Evolutionary conservation across 139 green algal genomes (phyloP), one percentile per base, ranked within the genome.

Genomic region (Chlamydomonas eustigma): DNA sequence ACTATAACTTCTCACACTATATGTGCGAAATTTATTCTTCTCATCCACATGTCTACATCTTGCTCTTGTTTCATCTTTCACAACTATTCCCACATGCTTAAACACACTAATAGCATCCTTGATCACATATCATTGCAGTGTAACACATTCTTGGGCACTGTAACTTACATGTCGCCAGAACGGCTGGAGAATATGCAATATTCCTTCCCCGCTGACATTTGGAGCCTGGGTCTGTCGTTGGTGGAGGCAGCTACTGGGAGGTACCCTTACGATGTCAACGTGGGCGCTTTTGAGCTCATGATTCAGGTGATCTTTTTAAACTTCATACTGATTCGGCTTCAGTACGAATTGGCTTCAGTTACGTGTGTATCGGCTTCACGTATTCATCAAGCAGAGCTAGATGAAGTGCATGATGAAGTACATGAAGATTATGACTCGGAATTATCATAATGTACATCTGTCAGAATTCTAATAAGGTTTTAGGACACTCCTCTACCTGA

Each of bases 151-250:
- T 73, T 90, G 37, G 95, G 95, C 50, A 98, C 95, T 0, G 93
- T 97, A 24, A 98, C 95, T 1, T 99, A 99, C 88, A 98, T 99
- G 95, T 95, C 89, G 0, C 95, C 95, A 0, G 95, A 99, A 88
- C 91, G 95, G 38, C 94, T 98, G 73, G 87, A 90, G 69, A 91
- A 92, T 50, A 33, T 76, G 64, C 78, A 88, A 2, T 98, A 98
- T 86, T 86, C 81, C 34, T 94, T 92, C 67, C 76, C 85, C 1
- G 83, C 88, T 1, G 92, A 97, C 82, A 90, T 96, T 64, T 97
- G 92, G 92, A 91, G 67, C 36, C 83, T 99, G 64, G 95, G 93
- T 1, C 83, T 99, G 72, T 84, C 88, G 18, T 72, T 98, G 73
- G 73, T 98, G 50, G 95, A 99, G 84, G 92, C 85, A 71, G 91